phyloP scores from a whole-genome alignment of 306 rosid species.

The Ziziphus jujuba region DNA sequence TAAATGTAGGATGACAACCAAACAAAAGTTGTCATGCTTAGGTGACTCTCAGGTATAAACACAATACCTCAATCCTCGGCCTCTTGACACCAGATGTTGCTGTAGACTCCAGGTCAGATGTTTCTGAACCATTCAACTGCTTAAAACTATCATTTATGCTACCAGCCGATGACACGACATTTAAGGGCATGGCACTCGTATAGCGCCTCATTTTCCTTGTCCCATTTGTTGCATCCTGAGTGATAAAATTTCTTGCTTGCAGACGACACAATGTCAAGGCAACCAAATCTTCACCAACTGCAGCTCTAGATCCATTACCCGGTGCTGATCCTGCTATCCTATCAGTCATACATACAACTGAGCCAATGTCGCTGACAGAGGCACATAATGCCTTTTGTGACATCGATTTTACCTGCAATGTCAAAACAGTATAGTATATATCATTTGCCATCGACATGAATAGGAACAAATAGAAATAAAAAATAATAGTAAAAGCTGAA shows the following conservation, averaged over 20 bases:
- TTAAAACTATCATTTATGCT: conserved; percentile 62
- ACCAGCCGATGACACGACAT: conserved; percentile 65
- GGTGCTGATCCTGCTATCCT: conserved; percentile 95
- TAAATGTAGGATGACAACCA: background rate
- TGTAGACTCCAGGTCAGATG: conserved; percentile 71
- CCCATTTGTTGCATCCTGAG: conserved; percentile 77
- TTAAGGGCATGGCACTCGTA: conserved; percentile 72
- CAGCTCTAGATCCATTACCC: conserved; percentile 93
- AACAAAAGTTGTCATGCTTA: background rate
- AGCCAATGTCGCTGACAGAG: conserved; percentile 78
- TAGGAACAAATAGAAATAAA: conserved; percentile 3
- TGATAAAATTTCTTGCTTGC: conserved; percentile 64
- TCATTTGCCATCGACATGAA: background rate
- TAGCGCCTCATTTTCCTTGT: conserved; percentile 80
- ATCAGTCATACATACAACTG: conserved; percentile 89
- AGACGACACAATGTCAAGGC: conserved; percentile 88
- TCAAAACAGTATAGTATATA: background rate
- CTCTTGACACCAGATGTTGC: conserved; percentile 72
- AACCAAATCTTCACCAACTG: conserved; percentile 95
- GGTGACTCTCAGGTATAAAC: background rate
- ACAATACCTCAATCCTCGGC: conserved; percentile 66
- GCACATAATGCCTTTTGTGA: conserved; percentile 63
- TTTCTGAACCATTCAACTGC: conserved; percentile 51
- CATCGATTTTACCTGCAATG: conserved; percentile 76
- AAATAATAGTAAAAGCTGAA: background rate